Evolutionary conservation across 192 early-diverging fungal genomes (phyloP), one percentile per base, ranked within the genome.

Genomic region (Entomortierella lignicola): DNA sequence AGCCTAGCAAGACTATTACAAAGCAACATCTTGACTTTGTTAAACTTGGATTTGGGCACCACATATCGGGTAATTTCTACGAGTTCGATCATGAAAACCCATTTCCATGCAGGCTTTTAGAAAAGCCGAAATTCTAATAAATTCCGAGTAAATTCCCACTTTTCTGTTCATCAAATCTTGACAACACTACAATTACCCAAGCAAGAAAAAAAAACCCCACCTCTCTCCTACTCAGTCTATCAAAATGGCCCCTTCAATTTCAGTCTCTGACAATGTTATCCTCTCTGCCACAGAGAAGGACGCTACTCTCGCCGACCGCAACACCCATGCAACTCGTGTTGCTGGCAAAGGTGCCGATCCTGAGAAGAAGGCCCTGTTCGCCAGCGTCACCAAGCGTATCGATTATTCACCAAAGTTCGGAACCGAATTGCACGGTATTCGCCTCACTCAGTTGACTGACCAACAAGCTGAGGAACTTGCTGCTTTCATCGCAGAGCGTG

Each of bases 361-460:
- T 20, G 81, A 81, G 32, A 89, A 88, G 69, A 80, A 72, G 47
- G 85, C 87, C 6, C 85, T 91, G 23, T 77, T 89, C 60, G 74
- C 72, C 42, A 85, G 82, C 29, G 85, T 86, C 17, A 82, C 81
- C 60, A 87, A 89, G 66, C 60, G 82, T 30, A 81, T 85, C 65
- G 85, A 92, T 42, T 73, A 85, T n/a, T 81, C 88, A 1, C 89
- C 87, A 32, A 71, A 73, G 59, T 84, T 93, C 59, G 90, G 92
- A 50, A 91, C 88, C 29, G 92, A 93, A 77, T 63, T 93, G n/a
- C 84, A 82, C 37, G 87, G 90, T 37, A 52, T 91, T 34, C 87
- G 88, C 29, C 57, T 90, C 44, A 69, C 83, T 31, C 60, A 90
- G 63, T 69, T 92, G 68, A 84, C 84, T 17, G 87, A 88, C 8